Base-by-base conservation (phyloP, 2,329 filamentous ascomycete species). In the Nakataea oryzae region DNA sequence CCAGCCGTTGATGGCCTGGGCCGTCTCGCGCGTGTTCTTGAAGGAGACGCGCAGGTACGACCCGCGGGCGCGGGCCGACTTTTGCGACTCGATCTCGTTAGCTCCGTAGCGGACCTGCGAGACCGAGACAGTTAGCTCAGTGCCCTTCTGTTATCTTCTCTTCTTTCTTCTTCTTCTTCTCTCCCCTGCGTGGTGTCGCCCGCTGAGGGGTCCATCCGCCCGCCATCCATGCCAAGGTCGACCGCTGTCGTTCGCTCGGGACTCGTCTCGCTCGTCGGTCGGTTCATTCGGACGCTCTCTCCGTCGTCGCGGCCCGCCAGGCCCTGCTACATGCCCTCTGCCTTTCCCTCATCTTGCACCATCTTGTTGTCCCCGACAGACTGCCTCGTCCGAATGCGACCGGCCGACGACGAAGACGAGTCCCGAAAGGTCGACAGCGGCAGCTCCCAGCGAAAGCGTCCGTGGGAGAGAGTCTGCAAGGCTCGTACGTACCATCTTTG, bases 21-120 rank as follows among this genome's bases (percentile, higher is more conserved):
- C 95, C 71, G 93, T 97, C 86, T 99, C 96, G 77, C 95, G 92
- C 78, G 95, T 99, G 89, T 99, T 99, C 89, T 99, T 99, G 91
- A 97, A 99, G 73, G 91, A 96, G 74, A 97, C 93, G 78, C 95
- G 92, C 74, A 99, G 90, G 86, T 97, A 99, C 79, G 93, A 92
- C 81, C 96, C 95, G 82, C 95, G 93, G 77, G 93, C 90, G 84
- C 93, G 91, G 81, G 95, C 95, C 83, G 91, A 96, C 87, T 96
- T 97, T 73, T 88, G 85, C 79, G 87, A 82, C 74, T 89, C 84
- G 78, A 96, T 93, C 78, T 92, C 86, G 76, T 88, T 90, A 78
- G 90, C 90, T 81, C 91, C 91, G 92, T 97, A 97, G 81, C 93
- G 91, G 85, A 96, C 91, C 92, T 96, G 75, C 64, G 63, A 67